phyloP scores from a whole-genome alignment of 805 yeast species.

The Debaryomyces maramus region DNA sequence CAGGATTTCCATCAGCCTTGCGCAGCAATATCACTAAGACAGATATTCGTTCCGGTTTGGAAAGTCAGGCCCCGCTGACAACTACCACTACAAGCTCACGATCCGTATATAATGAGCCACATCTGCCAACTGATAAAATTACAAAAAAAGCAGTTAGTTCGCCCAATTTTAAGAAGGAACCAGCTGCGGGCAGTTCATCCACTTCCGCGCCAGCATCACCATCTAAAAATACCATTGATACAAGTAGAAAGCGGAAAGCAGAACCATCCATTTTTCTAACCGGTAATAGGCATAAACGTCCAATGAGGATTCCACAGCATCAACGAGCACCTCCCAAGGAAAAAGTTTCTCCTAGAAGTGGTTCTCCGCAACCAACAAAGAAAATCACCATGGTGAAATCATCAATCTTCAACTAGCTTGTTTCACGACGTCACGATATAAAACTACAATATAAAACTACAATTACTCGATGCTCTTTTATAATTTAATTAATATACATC shows the following conservation, averaged over 20 bases:
- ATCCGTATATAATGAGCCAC: too few species aligned
- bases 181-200: not conserved
- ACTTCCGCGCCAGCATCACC: not conserved
- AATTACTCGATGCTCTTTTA: too few species aligned
- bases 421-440: not conserved
- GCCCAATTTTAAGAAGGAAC: not conserved
- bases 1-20: not conserved
- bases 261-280: constrained; percentile 19
- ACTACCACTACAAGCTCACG: not conserved
- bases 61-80: not conserved
- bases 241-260: constrained; percentile 9
- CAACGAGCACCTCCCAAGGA: constrained; percentile 9
- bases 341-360: constrained; percentile 6
- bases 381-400: constrained; percentile 26
- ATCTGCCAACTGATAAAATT: not conserved
- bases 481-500: too few species aligned
- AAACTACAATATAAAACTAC: too few species aligned
- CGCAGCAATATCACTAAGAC: not conserved
- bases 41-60: not conserved
- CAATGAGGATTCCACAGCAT: constrained; percentile 6
- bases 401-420: constrained; percentile 26
- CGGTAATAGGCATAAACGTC: constrained; percentile 6
- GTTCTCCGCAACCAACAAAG: constrained; percentile 10
- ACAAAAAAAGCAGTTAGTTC: not conserved
- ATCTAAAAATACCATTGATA: not conserved